Percentiles rank a stretch among this genome's conserved stretches.
phyloP scores from a whole-genome alignment of 1,284 basidiomycete genomes.

The Microbotryum scabiosae region DNA sequence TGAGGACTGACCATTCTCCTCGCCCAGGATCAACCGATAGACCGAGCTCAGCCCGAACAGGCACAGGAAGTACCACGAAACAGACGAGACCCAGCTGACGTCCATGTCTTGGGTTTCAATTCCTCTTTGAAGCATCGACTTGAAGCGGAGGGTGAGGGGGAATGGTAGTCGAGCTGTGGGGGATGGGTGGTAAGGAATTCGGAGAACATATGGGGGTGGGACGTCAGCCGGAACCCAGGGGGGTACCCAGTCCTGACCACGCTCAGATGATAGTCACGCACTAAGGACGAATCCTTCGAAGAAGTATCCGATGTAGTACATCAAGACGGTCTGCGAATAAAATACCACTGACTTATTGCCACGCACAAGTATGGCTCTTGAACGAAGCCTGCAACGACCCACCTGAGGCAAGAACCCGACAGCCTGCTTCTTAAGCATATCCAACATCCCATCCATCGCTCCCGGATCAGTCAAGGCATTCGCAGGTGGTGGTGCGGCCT shows the following conservation, averaged over 20 bases:
- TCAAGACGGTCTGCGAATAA: conserved; percentile 81
- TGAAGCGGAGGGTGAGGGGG: conserved; percentile 93
- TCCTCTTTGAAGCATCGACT: conserved; percentile 95
- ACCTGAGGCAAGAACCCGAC: conserved; percentile 54
- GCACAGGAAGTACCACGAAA: conserved; percentile 99
- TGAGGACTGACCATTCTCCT: conserved; percentile 68
- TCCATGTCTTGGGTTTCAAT: conserved; percentile 95
- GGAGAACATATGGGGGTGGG: too few species aligned
- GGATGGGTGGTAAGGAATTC: not conserved
- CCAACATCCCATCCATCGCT: conserved; percentile 97
- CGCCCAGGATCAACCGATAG: conserved; percentile 85
- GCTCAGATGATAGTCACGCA: conserved; percentile 46
- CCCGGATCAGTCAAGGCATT: conserved; percentile 71
- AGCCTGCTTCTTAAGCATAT: conserved; percentile 97
- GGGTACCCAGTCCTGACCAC: not conserved
- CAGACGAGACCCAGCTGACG: conserved; percentile 95
- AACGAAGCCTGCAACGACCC: not conserved
- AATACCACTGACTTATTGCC: not conserved
- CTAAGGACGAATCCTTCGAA: conserved; percentile 96
- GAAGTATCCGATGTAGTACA: conserved; percentile 99
- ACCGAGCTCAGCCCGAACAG: conserved; percentile 95
- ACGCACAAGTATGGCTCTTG: not conserved
- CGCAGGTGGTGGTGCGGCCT: conserved; percentile 49
- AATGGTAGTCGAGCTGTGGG: conserved; percentile 88
- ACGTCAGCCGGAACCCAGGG: too few species aligned